Evolutionary conservation across 108 stramenopile species (phyloP).

Genomic region (Cyclotella choctawhatcheeana): DNA sequence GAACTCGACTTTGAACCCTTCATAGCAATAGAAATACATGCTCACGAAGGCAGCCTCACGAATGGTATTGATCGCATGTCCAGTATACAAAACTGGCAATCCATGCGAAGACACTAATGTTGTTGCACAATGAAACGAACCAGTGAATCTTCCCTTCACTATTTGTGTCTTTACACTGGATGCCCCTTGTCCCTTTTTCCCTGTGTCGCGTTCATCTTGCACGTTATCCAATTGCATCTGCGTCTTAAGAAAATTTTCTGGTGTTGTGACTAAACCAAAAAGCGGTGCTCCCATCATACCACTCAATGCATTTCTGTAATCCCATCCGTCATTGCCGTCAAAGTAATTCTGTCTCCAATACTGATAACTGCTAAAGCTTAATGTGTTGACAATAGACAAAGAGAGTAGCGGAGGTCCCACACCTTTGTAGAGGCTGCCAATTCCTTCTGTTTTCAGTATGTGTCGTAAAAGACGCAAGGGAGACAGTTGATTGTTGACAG

Average conservation of each 20-base stretch:
- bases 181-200: constrained; percentile 20
- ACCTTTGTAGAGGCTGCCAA: constrained; percentile 82
- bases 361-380: constrained; percentile 84
- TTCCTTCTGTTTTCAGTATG: constrained; percentile 78
- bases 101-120: constrained; percentile 68
- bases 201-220: constrained; percentile 29
- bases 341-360: constrained; percentile 69
- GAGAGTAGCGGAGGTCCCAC: constrained; percentile 84
- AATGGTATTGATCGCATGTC: constrained; percentile 84
- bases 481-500: constrained; percentile 21
- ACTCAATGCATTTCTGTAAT: constrained; percentile 74
- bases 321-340: constrained; percentile 75
- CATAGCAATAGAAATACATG: constrained; percentile 89
- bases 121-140: constrained; percentile 69
- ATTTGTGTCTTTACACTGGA: constrained; percentile 13
- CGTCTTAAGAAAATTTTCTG: constrained; percentile 86
- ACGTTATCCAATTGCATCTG: constrained; percentile 67
- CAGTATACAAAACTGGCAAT: constrained; percentile 71
- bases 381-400: constrained; percentile 84
- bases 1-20: constrained; percentile 68
- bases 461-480: constrained; percentile 35
- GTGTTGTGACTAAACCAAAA: constrained; percentile 79
- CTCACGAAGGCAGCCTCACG: constrained; percentile 86
- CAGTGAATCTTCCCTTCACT: constrained; percentile 55
- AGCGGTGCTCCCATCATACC: constrained; percentile 79